Percentiles rank a stretch among this genome's conserved stretches.
Conservation (phyloP, 352 stramenopile genomes). For the Blastocystis sp. region DNA sequence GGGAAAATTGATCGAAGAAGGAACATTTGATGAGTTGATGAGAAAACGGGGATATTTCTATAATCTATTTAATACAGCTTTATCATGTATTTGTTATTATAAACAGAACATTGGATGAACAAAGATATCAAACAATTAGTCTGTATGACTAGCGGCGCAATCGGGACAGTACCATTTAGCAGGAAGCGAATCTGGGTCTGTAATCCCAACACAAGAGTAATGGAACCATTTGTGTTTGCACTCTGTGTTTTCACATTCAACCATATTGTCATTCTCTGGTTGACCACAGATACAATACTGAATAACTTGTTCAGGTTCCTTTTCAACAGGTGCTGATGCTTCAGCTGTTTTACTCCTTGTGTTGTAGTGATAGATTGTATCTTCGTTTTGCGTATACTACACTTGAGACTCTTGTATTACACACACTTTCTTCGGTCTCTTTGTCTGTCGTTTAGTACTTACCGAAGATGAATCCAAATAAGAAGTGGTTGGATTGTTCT, state of each 20-base stretch:
- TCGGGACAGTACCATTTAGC: slow-evolving; percentile 45
- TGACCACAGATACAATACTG: slow-evolving; percentile 65
- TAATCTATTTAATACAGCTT: slow-evolving; percentile 56
- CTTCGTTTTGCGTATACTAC: slow-evolving; percentile 50
- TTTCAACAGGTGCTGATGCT: neutral
- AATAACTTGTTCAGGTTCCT: neutral
- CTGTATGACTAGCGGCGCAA: neutral
- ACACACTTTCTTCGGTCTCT: slow-evolving; percentile 53
- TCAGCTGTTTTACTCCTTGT: slow-evolving; percentile 11
- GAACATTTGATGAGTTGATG: slow-evolving; percentile 43
- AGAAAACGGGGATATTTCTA: slow-evolving; percentile 56
- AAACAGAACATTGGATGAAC: neutral
- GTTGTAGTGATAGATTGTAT: slow-evolving; percentile 41
- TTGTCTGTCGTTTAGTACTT: slow-evolving; percentile 41
- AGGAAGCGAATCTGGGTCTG: slow-evolving; percentile 19
- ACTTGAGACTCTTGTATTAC: neutral
- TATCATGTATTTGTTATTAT: slow-evolving; percentile 1
- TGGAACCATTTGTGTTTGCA: slow-evolving; percentile 86
- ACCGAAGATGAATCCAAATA: neutral
- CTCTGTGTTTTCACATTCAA: slow-evolving; percentile 81
- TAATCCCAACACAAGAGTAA: slow-evolving; percentile 78
- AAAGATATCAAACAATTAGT: neutral
- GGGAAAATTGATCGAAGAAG: slow-evolving; percentile 31
- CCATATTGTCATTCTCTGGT: slow-evolving; percentile 81
- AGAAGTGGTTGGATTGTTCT: slow-evolving; percentile 19